These are phyloP conservation scores for Dunaliella sp. DNA, from an alignment of 139 green algal genomes.

Conservation along the genomic window DNA sequence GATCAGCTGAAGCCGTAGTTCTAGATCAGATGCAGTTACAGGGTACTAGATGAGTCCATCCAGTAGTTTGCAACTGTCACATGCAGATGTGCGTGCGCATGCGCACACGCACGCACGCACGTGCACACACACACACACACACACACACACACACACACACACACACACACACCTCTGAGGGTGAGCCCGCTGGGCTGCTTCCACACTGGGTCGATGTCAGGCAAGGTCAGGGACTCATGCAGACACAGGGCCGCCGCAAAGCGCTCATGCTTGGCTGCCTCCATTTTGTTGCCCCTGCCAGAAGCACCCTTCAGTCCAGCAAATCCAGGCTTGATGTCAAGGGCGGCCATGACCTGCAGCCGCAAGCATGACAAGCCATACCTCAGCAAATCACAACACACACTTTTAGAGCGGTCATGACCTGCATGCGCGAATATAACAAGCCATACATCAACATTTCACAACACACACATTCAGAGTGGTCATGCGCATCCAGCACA, in stretches of 20 bases:
- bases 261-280: conserved; percentile 29
- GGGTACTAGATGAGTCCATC: too few relatives aligned
- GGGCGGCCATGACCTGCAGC: not conserved
- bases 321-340: not conserved
- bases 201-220: not conserved
- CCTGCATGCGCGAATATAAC: too few relatives aligned
- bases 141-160: conserved; percentile 31
- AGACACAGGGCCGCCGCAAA: conserved; percentile 48
- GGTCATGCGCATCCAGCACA: too few relatives aligned
- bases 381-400: too few relatives aligned
- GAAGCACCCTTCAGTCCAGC: not conserved
- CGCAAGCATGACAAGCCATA: not conserved
- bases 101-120: not conserved
- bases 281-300: not conserved
- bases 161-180: conserved; percentile 13
- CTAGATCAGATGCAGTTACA: too few relatives aligned
- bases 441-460: too few relatives aligned
- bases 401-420: too few relatives aligned
- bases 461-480: too few relatives aligned
- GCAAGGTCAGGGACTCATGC: conserved; percentile 10
- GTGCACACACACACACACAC: conserved; percentile 44
- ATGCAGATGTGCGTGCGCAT: too few relatives aligned
- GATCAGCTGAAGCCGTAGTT: too few relatives aligned
- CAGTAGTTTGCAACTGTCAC: too few relatives aligned
- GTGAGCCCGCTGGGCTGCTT: conserved; percentile 4